Evolutionary conservation across 1,139 yeast genomes (phyloP), one percentile per base, ranked within the genome.

Genomic region (Diutina siamensis): DNA sequence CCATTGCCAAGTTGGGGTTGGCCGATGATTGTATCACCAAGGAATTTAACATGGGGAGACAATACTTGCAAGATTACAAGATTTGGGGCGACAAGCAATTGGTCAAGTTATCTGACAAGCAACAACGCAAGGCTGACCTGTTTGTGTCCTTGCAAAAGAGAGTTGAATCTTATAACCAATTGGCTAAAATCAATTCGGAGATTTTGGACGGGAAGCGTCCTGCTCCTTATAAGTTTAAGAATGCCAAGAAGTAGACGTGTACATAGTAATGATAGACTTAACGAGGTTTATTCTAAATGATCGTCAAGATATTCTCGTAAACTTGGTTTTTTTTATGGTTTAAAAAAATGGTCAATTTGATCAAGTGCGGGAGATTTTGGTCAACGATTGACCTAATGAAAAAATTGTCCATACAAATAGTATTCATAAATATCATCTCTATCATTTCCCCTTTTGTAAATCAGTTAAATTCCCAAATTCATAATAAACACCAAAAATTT

Each of bases 1-100:
- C 95, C 45, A 79, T 89, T 51, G 85, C 84, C 56, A 87, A 87
- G 63, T 71, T 92, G 48, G 97, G 97, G 1, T 72, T 92, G 51
- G 79, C 85, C 31, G 97, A 92, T 62, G 83, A 76, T 50, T 82
- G 82, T 22, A 79, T 88, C 27, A 76, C 76, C 45, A 69, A 76
- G 55, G 97, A 89, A 67, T 89, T 89, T 71, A 81, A 79, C 62
- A 76, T 89, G 81, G 85, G 83, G 55, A 79, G 78, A 60, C 77
- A 78, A 60, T 89, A 89, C 70, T 77, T 87, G 76, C 89, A 85
- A 65, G 85, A 84, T 60, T 85, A 78, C 65, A 74, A 81, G 63
- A 82, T 88, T 61, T 88, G 88, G 78, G 95, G 94, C 44, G 74
- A 70, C 55, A 69, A 68, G 56, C 59, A 61, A 48, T 62, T 71